phyloP scores from a whole-genome alignment of 345 rosid genomes.

The Crucihimalaya himalaica region DNA sequence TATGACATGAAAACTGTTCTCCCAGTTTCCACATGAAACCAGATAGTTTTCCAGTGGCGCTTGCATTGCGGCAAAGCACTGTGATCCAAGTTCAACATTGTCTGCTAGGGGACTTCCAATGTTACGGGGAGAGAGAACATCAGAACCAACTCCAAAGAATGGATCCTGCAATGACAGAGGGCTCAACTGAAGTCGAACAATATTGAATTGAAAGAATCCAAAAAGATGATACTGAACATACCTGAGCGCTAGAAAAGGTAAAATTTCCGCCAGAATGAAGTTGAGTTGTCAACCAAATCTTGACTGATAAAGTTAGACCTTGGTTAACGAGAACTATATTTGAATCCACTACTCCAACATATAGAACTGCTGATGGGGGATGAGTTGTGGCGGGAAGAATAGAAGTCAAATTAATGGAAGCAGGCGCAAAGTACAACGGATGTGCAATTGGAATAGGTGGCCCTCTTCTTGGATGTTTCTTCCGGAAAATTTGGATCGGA shows the following conservation, averaged over 20 bases:
- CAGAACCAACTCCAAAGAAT: conserved; percentile 90
- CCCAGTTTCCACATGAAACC: conserved; percentile 98
- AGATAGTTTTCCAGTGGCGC: conserved; percentile 74
- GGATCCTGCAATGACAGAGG: conserved; percentile 70
- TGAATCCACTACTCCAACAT: conserved; percentile 72
- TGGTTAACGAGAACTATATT: conserved; percentile 80
- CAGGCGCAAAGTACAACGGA: conserved; percentile 88
- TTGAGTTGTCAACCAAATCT: conserved; percentile 93
- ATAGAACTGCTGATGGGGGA: conserved; percentile 70
- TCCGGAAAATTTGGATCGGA: conserved; percentile 91
- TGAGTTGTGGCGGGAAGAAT: conserved; percentile 55
- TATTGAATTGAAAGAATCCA: neutral
- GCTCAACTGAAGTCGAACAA: conserved; percentile 5
- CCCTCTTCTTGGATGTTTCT: conserved; percentile 96
- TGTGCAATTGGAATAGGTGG: conserved; percentile 97
- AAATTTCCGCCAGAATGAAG: conserved; percentile 93
- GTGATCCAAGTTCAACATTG: conserved; percentile 78
- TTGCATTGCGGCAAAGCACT: conserved; percentile 77
- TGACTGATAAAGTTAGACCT: conserved; percentile 85
- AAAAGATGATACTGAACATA: conserved; percentile 32
- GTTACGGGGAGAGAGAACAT: conserved; percentile 82
- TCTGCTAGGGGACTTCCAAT: conserved; percentile 86
- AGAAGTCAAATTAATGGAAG: conserved; percentile 85
- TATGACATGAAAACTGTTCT: conserved; percentile 88
- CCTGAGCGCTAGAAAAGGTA: conserved; percentile 93